Evolutionary conservation across 208 protist genomes (phyloP).

Genomic region (Cochliopodium minus): DNA sequence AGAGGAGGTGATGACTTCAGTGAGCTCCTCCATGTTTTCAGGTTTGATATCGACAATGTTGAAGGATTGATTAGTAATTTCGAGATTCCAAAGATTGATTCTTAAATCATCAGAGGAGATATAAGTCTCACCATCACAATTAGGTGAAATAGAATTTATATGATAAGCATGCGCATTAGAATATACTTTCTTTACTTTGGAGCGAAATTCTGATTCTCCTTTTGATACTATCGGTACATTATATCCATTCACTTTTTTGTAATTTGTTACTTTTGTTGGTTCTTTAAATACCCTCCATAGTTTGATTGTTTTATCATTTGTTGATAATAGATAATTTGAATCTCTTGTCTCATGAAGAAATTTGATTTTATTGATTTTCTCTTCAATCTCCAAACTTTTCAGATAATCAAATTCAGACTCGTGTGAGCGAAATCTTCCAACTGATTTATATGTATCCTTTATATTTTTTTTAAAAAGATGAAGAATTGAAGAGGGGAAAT

Average conservation of each 20-base stretch:
- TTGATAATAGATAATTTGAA: constrained; percentile 1
- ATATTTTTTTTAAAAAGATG: too few relatives aligned
- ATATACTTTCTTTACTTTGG: constrained; percentile 32
- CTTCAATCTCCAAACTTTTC: constrained; percentile 66
- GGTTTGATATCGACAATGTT: constrained; percentile 72
- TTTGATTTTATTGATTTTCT: constrained; percentile 73
- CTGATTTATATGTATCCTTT: background rate
- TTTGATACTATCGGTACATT: constrained; percentile 12
- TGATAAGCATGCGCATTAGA: constrained; percentile 68
- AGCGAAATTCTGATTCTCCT: constrained; percentile 12
- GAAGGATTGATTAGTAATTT: constrained; percentile 36
- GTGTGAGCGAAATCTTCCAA: constrained; percentile 62
- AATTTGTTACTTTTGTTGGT: constrained; percentile 20
- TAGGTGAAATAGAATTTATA: constrained; percentile 67
- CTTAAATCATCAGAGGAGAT: constrained; percentile 60
- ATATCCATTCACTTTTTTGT: background rate
- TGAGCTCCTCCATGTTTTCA: constrained; percentile 68
- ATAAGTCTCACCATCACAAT: constrained; percentile 23
- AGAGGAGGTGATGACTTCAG: constrained; percentile 64
- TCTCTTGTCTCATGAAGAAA: background rate
- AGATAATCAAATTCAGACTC: constrained; percentile 74
- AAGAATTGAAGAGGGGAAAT: too few relatives aligned
- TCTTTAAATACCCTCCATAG: constrained; percentile 65
- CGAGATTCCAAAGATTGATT: constrained; percentile 72
- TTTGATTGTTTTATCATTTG: constrained; percentile 70